Percentiles rank a stretch among this genome's conserved stretches.
Conservation (phyloP, 2,329 filamentous ascomycete species). For the Penicillium sp. region DNA sequence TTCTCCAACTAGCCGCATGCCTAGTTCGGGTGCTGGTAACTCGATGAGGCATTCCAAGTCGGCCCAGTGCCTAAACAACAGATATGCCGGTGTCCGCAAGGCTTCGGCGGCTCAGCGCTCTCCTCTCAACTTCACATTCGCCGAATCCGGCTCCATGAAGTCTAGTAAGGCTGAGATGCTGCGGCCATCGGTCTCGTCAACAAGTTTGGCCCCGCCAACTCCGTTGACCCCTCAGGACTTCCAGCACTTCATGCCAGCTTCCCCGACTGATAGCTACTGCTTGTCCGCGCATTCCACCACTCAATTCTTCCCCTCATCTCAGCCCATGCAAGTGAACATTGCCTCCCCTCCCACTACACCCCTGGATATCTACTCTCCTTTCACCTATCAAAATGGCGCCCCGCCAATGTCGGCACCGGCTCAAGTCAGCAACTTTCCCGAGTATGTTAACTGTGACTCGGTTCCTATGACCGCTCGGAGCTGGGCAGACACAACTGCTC, state of each 20-base stretch:
- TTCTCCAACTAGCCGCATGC: slow-evolving; percentile 41
- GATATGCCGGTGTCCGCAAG: slow-evolving; percentile 49
- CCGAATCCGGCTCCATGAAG: slow-evolving; percentile 42
- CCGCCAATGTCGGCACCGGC: slow-evolving; percentile 46
- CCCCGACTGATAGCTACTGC: slow-evolving; percentile 41
- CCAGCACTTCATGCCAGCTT: slow-evolving; percentile 41
- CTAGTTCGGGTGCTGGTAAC: slow-evolving; percentile 35
- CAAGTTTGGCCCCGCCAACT: slow-evolving; percentile 42
- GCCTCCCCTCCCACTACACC: slow-evolving; percentile 48
- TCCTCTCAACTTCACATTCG: slow-evolving; percentile 48
- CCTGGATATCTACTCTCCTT: slow-evolving; percentile 40
- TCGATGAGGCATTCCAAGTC: slow-evolving; percentile 49
- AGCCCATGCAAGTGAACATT: slow-evolving; percentile 43
- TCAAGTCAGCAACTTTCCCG: slow-evolving; percentile 44
- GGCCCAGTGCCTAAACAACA: slow-evolving; percentile 44
- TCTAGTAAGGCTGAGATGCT: slow-evolving; percentile 36
- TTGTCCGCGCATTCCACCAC: slow-evolving; percentile 33
- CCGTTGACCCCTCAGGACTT: slow-evolving; percentile 46
- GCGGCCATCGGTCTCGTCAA: slow-evolving; percentile 36
- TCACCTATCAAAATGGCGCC: slow-evolving; percentile 37
- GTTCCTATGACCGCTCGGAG: slow-evolving; percentile 41
- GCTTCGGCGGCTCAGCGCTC: slow-evolving; percentile 47
- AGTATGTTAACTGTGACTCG: slow-evolving; percentile 41
- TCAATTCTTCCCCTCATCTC: slow-evolving; percentile 39
- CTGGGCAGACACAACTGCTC: slow-evolving; percentile 41